Percentiles rank a stretch among this genome's conserved stretches.
Conservation (phyloP, 495 filamentous ascomycete species). For the Talaromyces nanjingensis region DNA sequence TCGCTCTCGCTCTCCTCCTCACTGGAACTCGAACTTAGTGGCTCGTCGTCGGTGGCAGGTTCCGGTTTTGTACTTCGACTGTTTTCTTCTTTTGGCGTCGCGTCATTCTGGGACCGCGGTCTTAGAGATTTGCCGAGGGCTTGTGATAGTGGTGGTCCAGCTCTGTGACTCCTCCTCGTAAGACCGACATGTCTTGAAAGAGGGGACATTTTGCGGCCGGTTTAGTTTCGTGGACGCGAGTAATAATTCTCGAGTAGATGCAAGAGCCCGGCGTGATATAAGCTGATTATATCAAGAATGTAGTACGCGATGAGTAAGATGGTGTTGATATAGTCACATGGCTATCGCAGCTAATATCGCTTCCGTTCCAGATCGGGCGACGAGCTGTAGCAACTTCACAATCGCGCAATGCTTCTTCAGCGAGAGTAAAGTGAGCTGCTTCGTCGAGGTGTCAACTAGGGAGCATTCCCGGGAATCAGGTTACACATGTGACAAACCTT, state of each 20-base stretch:
- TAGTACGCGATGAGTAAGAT: background rate
- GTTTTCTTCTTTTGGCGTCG: background rate
- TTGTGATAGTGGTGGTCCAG: slow-evolving; percentile 13
- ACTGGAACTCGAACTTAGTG: slow-evolving; percentile 22
- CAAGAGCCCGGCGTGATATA: background rate
- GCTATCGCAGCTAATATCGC: background rate
- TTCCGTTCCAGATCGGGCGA: background rate
- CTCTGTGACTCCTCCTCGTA: background rate
- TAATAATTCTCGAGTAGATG: background rate
- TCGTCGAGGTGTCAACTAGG: background rate
- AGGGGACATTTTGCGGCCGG: background rate
- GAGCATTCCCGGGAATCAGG: background rate
- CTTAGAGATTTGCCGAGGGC: slow-evolving; percentile 6
- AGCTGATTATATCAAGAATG: background rate
- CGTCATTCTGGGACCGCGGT: background rate
- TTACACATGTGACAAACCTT: background rate
- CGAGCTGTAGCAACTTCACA: background rate
- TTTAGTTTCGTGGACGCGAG: background rate
- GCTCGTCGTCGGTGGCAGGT: slow-evolving; percentile 22
- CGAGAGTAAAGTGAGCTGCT: background rate
- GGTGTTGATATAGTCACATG: background rate
- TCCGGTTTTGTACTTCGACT: slow-evolving; percentile 7
- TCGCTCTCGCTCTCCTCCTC: slow-evolving; percentile 17
- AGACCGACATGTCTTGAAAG: background rate
- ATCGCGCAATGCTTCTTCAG: background rate